Conservation (phyloP, 2,329 filamentous ascomycete species). For the Aspergillus phoenicis region DNA sequence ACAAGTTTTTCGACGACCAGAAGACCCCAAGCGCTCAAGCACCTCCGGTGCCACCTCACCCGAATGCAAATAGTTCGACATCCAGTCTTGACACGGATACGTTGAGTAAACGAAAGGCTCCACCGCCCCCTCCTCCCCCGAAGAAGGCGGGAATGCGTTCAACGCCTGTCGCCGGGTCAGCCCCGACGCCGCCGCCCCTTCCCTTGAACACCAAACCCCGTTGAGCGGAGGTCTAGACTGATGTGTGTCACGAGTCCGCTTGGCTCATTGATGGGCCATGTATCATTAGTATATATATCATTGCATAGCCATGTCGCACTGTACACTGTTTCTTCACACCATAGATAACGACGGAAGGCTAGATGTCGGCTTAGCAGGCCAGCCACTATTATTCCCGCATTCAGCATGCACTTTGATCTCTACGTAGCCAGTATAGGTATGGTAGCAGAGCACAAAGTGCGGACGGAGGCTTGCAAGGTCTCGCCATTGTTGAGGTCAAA, state of each 20-base stretch:
- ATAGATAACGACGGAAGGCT: too few relatives aligned
- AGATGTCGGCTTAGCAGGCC: too few relatives aligned
- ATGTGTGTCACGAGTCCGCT: not conserved
- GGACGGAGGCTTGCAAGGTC: too few relatives aligned
- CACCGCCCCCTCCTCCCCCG: slow-evolving; percentile 60
- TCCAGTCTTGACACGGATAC: slow-evolving; percentile 35
- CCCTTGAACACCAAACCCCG: slow-evolving; percentile 61
- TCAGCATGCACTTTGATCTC: too few relatives aligned
- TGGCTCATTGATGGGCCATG: not conserved
- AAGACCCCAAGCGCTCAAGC: slow-evolving; percentile 27
- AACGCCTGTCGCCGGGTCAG: slow-evolving; percentile 33
- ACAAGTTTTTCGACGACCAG: slow-evolving; percentile 49
- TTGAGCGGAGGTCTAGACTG: slow-evolving; percentile 32
- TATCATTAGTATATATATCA: not conserved
- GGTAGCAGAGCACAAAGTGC: too few relatives aligned
- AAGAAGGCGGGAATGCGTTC: slow-evolving; percentile 57
- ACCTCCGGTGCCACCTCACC: slow-evolving; percentile 28
- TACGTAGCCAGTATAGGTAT: too few relatives aligned
- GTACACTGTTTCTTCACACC: not conserved
- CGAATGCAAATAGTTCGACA: slow-evolving; percentile 27
- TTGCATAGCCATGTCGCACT: not conserved
- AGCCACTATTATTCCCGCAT: too few relatives aligned
- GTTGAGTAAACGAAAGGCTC: slow-evolving; percentile 51
- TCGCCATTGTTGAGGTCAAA: too few relatives aligned
- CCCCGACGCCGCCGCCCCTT: slow-evolving; percentile 55